Base-by-base conservation (phyloP, 2,329 filamentous ascomycete genomes). In the Elsinoe ampelina region DNA sequence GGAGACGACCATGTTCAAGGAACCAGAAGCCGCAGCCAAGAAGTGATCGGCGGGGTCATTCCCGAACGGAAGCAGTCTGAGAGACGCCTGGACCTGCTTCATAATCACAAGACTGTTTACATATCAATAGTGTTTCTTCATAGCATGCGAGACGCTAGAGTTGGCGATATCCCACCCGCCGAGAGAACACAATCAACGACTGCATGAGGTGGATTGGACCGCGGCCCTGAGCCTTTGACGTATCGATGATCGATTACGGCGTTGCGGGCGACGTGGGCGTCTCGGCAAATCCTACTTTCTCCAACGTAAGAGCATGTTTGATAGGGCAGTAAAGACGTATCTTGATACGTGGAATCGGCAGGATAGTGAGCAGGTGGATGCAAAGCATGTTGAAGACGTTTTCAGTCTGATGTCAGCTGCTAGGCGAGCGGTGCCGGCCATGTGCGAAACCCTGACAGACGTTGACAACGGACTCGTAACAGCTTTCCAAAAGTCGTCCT, bases 221-320 rank as follows among this genome's bases (percentile, higher is more conserved):
- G 22, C 22, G 22, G 22, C 22, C 22, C 22, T 26, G 22, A 26
- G 22, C 22, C 22, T 26, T 26, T 26, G 22, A 26, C 22, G 22
- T 26, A 30, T 45, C 41, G 41, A 45, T 45, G n/a, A 45, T 45
- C 41, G 41, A 22, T 22, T 22, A n/a, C 41, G 41, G 41, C 41
- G 26, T 30, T 30, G 26, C 7, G 26, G 26, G 26, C 26, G 26
- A 30, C 26, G 26, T 30, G 26, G 26, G 26, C 26, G 26, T 30
- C 26, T 30, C 36, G 13, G 17, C 36, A 39, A 39, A 39, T 39
- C 36, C 36, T 39, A 7, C 13, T n/a, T n/a, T n/a, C 13, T n/a
- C 12, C 30, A 50, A 45, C 45, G 17, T 7, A 35, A 30, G 45
- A 50, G 35, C 45, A 50, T 50, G 45, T 50, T 50, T 50, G 45